Evolutionary conservation across 805 yeast species (phyloP).

Genomic region (Wickerhamomyces subpelliculosus): DNA sequence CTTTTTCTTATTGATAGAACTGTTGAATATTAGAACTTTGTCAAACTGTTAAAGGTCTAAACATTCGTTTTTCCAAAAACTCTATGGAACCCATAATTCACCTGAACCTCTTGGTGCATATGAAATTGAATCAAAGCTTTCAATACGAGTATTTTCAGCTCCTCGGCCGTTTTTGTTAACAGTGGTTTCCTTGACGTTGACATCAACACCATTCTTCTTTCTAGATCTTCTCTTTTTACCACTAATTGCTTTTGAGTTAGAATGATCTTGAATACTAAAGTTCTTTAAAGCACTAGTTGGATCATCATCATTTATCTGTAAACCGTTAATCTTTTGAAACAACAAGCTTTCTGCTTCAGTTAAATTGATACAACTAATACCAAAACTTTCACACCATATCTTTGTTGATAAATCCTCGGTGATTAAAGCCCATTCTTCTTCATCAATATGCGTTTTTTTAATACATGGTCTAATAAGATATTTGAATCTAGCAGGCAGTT

Average conservation of each 20-base stretch:
- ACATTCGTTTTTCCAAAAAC: background rate
- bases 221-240: background rate
- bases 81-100: slow-evolving; percentile 48
- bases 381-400: slow-evolving; percentile 47
- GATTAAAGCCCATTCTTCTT: slow-evolving; percentile 46
- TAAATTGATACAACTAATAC: slow-evolving; percentile 45
- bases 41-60: too few relatives aligned
- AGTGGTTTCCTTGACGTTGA: too few relatives aligned
- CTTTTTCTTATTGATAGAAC: too few relatives aligned
- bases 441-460: slow-evolving; percentile 37
- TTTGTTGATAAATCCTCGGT: slow-evolving; percentile 53
- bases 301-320: background rate
- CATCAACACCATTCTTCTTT: background rate
- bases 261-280: background rate
- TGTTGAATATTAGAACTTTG: too few relatives aligned
- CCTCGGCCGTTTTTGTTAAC: slow-evolving; percentile 15
- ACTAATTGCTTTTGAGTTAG: background rate
- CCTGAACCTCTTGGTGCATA: slow-evolving; percentile 61
- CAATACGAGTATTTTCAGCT: slow-evolving; percentile 25
- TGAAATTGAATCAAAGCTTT: slow-evolving; percentile 38
- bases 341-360: slow-evolving; percentile 37
- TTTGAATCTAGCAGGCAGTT: slow-evolving; percentile 47
- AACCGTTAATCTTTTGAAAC: slow-evolving; percentile 6
- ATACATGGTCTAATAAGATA: slow-evolving; percentile 52
- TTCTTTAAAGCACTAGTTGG: slow-evolving; percentile 14